Percentiles rank a stretch among this genome's conserved stretches.
Conservation (phyloP, 2,329 filamentous ascomycete species). For the Myotisia sp. region DNA sequence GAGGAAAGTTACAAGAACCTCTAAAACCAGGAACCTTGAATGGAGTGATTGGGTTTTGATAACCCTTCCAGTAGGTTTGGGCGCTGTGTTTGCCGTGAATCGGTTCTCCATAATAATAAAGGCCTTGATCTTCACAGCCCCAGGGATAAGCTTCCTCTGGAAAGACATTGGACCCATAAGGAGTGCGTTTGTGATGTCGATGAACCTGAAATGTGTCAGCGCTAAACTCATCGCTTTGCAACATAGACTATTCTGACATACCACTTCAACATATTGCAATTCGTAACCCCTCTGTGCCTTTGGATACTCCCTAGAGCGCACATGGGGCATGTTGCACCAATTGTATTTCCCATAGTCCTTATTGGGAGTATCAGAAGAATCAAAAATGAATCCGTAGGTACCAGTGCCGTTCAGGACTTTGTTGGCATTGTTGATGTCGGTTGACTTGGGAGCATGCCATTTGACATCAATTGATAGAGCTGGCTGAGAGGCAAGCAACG, state of each 20-base stretch:
- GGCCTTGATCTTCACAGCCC: constrained; percentile 55
- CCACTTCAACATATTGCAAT: constrained; percentile 61
- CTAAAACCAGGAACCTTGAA: constrained; percentile 53
- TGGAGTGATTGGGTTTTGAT: constrained; percentile 49
- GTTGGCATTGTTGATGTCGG: constrained; percentile 47
- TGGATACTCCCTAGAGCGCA: constrained; percentile 51
- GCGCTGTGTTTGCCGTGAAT: constrained; percentile 34
- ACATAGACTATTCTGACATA: constrained; percentile 26
- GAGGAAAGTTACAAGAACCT: constrained; percentile 66
- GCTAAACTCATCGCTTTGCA: neutral
- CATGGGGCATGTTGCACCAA: constrained; percentile 80
- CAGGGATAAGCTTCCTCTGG: constrained; percentile 58
- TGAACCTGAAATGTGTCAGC: constrained; percentile 44
- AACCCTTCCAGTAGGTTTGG: constrained; percentile 51
- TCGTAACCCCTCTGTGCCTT: constrained; percentile 42
- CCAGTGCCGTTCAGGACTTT: constrained; percentile 45
- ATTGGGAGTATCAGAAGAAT: constrained; percentile 46
- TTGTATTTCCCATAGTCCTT: constrained; percentile 53
- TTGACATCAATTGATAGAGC: constrained; percentile 25
- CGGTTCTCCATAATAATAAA: constrained; percentile 55
- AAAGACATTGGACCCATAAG: constrained; percentile 64
- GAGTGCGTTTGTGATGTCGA: constrained; percentile 72
- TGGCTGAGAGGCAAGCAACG: constrained; percentile 5
- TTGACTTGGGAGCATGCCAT: constrained; percentile 46
- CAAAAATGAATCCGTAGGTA: constrained; percentile 60